Base-by-base conservation (phyloP, 2,329 filamentous ascomycete genomes). In the Penicillium freii region DNA sequence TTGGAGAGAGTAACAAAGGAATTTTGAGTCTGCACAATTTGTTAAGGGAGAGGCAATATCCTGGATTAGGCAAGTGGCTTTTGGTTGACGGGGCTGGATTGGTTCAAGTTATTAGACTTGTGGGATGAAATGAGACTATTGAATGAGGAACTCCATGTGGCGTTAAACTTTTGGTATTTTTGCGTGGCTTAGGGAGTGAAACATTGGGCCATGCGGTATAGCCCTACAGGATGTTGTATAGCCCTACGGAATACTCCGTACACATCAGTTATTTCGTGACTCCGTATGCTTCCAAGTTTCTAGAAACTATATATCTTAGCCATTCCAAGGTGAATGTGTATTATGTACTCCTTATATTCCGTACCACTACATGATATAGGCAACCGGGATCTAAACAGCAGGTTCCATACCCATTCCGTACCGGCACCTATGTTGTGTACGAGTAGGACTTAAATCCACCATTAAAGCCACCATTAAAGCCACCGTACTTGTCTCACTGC, bases 401-500 rank as follows among this genome's bases (percentile, higher is more conserved):
- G 9, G 8, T 21, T 45, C 29, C 13, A 21, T 46, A 13, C 25
- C 25, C 11, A 33, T 33, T 6, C 29, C 13, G 10, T 47, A 8
- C 25, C 27, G n/a, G 43, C 10, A 45, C 1, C n/a, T 46, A 46
- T 33, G 23, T 23, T 46, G 33, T 33, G 23, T 23, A 46, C 2
- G 19, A 46, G 40, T 23, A 43, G 6, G 23, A 21, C 21, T 1
- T 21, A 21, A 21, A 4, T 8, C 23, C n/a, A 23, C 23, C 23
- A 4, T 23, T 23, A 15, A 34, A 4, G 15, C 23, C n/a, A 23
- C 23, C 23, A 4, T 23, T 23, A 15, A 34, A 11, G 15, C 27
- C 52, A 42, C 33, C 25, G 17, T 23, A 9, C 36, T 49, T 54
- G 52, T 54, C 52, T 54, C 43, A 54, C 44, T 8, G 19, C 15